phyloP scores from a whole-genome alignment of 2,329 filamentous ascomycete species.

The Diaporthe sp. region DNA sequence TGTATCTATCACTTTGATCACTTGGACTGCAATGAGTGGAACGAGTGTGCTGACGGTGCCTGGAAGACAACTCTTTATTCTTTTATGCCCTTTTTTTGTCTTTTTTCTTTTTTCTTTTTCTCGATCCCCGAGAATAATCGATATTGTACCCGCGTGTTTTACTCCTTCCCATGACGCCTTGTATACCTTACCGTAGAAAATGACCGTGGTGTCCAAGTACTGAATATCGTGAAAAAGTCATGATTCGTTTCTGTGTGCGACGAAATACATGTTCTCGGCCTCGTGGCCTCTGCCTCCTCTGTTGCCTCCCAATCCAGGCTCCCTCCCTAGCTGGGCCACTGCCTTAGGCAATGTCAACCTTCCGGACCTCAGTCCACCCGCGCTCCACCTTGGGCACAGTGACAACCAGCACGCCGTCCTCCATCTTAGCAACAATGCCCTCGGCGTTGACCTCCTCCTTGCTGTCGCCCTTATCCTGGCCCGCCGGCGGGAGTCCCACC shows the following conservation, averaged over 20 bases:
- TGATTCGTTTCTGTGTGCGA: neutral
- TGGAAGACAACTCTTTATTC: slow-evolving; percentile 26
- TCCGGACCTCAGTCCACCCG: slow-evolving; percentile 74
- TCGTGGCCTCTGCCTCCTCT: neutral
- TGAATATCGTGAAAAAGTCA: slow-evolving; percentile 10
- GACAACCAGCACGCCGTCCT: slow-evolving; percentile 83
- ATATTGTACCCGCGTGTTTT: neutral
- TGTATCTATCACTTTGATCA: neutral
- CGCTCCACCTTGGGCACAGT: slow-evolving; percentile 81
- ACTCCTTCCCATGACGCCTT: neutral
- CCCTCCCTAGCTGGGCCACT: slow-evolving; percentile 52
- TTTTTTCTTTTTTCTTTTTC: slow-evolving; percentile 2
- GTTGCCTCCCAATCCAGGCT: neutral
- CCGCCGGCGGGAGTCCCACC: slow-evolving; percentile 70
- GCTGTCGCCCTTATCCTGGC: slow-evolving; percentile 52
- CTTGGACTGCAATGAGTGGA: neutral
- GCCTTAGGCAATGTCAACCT: slow-evolving; percentile 65
- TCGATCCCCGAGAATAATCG: neutral
- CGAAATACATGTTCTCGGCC: slow-evolving; percentile 23
- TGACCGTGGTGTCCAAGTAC: neutral
- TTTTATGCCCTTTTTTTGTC: slow-evolving; percentile 35
- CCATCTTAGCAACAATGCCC: slow-evolving; percentile 80
- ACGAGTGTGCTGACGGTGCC: slow-evolving; percentile 14
- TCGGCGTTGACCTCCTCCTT: slow-evolving; percentile 76
- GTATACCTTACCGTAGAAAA: neutral